Evolutionary conservation across 345 rosid genomes (phyloP).

Genomic region (Syzygium oleosum): DNA sequence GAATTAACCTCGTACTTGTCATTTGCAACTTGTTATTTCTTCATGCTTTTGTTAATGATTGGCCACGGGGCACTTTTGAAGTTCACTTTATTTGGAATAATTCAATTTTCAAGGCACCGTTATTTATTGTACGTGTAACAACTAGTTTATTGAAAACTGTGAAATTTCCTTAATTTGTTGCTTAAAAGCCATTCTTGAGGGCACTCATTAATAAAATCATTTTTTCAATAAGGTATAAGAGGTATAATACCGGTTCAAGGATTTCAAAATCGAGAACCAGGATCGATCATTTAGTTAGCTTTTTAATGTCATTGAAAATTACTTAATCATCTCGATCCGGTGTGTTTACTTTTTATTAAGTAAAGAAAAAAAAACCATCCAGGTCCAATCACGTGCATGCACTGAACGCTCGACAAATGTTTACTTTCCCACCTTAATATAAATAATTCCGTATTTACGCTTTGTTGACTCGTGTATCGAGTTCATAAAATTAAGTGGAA

Average conservation of each 20-base stretch:
- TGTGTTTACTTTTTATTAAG: not conserved
- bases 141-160: not conserved
- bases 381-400: not conserved
- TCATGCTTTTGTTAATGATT: not conserved
- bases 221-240: not conserved
- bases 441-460: not conserved
- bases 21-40: not conserved
- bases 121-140: not conserved
- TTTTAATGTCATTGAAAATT: not conserved
- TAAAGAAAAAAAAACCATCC: not conserved
- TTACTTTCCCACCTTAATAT: not conserved
- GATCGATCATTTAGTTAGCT: not conserved
- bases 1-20: not conserved
- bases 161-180: not conserved
- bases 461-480: not conserved
- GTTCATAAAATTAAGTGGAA: not conserved
- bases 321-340: not conserved
- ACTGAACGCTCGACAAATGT: not conserved
- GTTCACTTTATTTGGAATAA: not conserved
- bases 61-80: not conserved
- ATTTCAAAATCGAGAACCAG: not conserved
- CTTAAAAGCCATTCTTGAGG: too few relatives aligned
- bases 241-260: not conserved
- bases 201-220: rapidly evolving
- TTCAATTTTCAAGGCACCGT: not conserved